Evolutionary conservation across 164 flowering plant species (phyloP).

Genomic region (Vitis amurensis): DNA sequence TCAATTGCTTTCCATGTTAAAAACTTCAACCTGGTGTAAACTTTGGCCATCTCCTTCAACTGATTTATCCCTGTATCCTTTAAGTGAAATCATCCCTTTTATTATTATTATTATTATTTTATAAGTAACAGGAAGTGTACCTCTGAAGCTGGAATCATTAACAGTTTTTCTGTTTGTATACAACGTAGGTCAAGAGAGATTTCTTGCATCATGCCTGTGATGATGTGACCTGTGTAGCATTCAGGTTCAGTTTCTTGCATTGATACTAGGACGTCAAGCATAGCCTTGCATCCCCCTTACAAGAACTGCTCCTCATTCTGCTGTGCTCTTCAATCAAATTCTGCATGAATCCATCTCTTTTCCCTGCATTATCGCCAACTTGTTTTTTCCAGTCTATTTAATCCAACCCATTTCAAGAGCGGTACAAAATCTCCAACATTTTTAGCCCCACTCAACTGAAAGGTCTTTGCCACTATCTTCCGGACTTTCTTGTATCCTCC

Average conservation of each 20-base stretch:
- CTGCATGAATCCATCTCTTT: constrained; percentile 29
- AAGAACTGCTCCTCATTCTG: background rate
- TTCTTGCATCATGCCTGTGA: constrained; percentile 13
- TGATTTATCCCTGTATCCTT: no score
- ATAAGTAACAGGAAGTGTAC: no score
- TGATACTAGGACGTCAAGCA: constrained; percentile 4
- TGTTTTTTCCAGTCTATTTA: constrained; percentile 12
- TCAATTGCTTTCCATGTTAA: no score
- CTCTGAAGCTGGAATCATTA: no score
- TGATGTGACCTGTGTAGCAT: constrained; percentile 24
- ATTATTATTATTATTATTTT: no score
- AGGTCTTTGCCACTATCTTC: constrained; percentile 21
- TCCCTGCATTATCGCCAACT: constrained; percentile 16
- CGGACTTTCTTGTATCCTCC: constrained; percentile 25
- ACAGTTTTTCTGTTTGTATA: no score
- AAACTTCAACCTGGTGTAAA: no score
- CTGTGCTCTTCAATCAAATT: constrained; percentile 27
- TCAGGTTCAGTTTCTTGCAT: constrained; percentile 1
- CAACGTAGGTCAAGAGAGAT: no score
- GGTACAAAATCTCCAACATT: constrained; percentile 36
- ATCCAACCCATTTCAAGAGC: constrained; percentile 23
- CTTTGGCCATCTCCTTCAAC: no score
- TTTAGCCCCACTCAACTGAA: constrained; percentile 7
- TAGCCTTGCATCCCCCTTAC: background rate
- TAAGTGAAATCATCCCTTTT: no score